Conservation (phyloP, 805 yeast genomes). For the Metschnikowia cerradonensis region DNA sequence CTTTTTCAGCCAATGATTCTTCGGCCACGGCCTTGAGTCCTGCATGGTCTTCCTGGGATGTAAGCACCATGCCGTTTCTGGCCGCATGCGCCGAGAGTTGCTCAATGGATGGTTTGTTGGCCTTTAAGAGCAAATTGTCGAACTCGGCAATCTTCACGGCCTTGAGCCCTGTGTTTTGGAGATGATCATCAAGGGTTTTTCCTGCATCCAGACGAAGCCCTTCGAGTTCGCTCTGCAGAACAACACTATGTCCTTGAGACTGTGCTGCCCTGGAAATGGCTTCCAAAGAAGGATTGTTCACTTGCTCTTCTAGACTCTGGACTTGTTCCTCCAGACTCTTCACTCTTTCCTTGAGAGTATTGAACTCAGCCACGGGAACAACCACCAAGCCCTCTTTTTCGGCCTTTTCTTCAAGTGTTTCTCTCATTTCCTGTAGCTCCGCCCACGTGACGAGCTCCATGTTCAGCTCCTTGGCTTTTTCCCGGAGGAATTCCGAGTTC, state of each 20-base stretch:
- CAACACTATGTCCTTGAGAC: constrained; percentile 4
- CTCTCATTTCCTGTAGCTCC: constrained; percentile 13
- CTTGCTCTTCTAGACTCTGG: not conserved
- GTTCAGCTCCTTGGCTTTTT: constrained; percentile 6
- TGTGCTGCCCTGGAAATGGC: constrained; percentile 9
- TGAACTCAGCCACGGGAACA: constrained; percentile 13
- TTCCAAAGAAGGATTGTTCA: constrained; percentile 9
- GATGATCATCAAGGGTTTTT: constrained; percentile 14
- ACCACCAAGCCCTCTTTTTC: constrained; percentile 14
- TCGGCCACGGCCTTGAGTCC: constrained; percentile 9
- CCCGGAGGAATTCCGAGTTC: constrained; percentile 3
- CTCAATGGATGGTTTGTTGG: constrained; percentile 25
- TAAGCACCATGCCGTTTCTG: constrained; percentile 25
- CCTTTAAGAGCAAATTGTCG: constrained; percentile 18
- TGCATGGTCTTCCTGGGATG: constrained; percentile 24
- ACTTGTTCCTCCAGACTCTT: constrained; percentile 1
- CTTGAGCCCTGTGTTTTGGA: constrained; percentile 9
- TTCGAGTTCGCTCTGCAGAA: constrained; percentile 4
- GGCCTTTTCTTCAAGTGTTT: constrained; percentile 17
- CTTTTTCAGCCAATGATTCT: constrained; percentile 10
- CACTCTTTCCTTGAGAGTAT: constrained; percentile 7
- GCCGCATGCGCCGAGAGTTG: constrained; percentile 24
- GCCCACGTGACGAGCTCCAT: constrained; percentile 10
- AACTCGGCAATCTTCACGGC: constrained; percentile 18
- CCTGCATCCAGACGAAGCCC: constrained; percentile 11